Base-by-base conservation (phyloP, 208 protist genomes). In the Zelonia costaricensis region DNA sequence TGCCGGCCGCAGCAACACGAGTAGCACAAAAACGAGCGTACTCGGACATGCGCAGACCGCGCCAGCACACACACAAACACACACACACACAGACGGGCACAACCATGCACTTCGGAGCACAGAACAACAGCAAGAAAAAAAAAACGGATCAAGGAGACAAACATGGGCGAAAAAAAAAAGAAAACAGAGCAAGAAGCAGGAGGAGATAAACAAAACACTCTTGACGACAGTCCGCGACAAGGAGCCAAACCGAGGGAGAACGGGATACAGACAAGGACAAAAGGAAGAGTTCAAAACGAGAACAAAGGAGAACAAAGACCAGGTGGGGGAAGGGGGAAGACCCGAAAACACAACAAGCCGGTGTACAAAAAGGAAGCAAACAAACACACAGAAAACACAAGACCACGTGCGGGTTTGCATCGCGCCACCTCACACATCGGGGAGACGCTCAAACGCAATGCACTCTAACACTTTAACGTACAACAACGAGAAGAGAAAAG, bases 221-320 rank as follows among this genome's bases (percentile, higher is more conserved):
- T n/a, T 13, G 28, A 31, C 49, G 35, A 30, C 20, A 46, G 16
- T 22, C 10, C 18, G 16, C 20, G 15, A 20, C 16, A 52, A 55
- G 4, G 20, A 54, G 48, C 13, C n/a, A n/a, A n/a, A n/a, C n/a
- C n/a, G n/a, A n/a, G n/a, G n/a, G n/a, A n/a, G n/a, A n/a, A n/a
- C n/a, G 51, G 47, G 55, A 22, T 44, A 47, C 31, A 27, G 45
- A 40, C 25, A 60, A 27, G 10, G 20, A 27, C 1, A 60, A 2
- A 25, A 33, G 16, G 48, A 58, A 38, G 13, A 46, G 42, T 28
- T 23, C 4, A 69, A 60, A 33, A 30, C 28, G 10, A 60, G 42
- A 46, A 66, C 47, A 64, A 53, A 64, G 33, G 20, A 45, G 39
- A 45, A 45, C 40, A 20, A 45, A 45, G 33, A n/a, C 30, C 44